phyloP scores from a whole-genome alignment of 2,329 filamentous ascomycete genomes.

The Tolypocladium ovalisporum region DNA sequence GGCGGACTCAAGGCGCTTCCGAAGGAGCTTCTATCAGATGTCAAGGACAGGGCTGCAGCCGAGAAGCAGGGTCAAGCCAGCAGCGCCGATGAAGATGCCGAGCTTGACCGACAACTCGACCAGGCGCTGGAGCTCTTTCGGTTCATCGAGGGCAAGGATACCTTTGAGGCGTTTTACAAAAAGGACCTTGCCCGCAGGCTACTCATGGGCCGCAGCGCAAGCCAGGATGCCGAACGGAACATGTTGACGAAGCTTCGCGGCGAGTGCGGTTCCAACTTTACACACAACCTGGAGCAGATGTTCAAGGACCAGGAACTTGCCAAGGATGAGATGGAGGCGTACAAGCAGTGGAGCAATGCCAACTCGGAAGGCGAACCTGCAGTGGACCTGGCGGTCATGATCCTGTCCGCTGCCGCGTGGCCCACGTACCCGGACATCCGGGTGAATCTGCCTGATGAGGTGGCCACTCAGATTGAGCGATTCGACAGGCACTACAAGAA shows the following conservation, averaged over 20 bases:
- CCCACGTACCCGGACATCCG: slow-evolving; percentile 71
- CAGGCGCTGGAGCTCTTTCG: slow-evolving; percentile 90
- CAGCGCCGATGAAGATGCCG: slow-evolving; percentile 78
- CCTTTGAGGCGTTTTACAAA: slow-evolving; percentile 99
- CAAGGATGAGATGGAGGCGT: slow-evolving; percentile 85
- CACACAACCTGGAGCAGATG: slow-evolving; percentile 97
- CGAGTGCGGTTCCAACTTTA: slow-evolving; percentile 90
- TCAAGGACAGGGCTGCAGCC: slow-evolving; percentile 43
- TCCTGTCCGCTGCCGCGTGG: slow-evolving; percentile 88
- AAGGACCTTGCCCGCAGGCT: slow-evolving; percentile 85
- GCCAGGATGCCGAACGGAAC: slow-evolving; percentile 86
- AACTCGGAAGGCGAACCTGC: slow-evolving; percentile 34
- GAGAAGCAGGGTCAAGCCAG: slow-evolving; percentile 53
- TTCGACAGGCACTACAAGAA: slow-evolving; percentile 80
- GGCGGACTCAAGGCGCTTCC: slow-evolving; percentile 80
- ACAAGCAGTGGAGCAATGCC: slow-evolving; percentile 56
- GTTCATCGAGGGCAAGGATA: slow-evolving; percentile 93
- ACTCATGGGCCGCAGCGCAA: slow-evolving; percentile 85
- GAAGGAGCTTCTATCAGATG: slow-evolving; percentile 52
- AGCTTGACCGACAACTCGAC: slow-evolving; percentile 85
- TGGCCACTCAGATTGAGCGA: slow-evolving; percentile 64
- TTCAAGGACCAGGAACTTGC: slow-evolving; percentile 96
- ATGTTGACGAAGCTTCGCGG: slow-evolving; percentile 88
- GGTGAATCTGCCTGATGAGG: slow-evolving; percentile 63
- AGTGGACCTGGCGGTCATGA: slow-evolving; percentile 66